Percentiles rank a stretch among this genome's conserved stretches.
Evolutionary conservation across 805 yeast genomes (phyloP).

Genomic region (Danielozyma ontarioensis): DNA sequence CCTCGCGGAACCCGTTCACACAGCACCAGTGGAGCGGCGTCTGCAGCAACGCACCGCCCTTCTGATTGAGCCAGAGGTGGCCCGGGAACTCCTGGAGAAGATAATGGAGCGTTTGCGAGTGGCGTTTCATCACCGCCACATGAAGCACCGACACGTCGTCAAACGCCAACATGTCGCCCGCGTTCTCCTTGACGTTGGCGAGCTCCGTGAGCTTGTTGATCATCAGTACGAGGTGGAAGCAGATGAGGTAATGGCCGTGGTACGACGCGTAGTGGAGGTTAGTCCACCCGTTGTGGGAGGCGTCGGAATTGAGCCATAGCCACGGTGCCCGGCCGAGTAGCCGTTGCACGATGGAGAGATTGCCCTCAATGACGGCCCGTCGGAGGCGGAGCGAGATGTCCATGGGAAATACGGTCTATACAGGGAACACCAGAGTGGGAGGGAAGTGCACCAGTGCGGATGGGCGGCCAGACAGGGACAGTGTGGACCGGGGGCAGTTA

Average conservation of each 20-base stretch:
- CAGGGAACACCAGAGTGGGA: too few species aligned
- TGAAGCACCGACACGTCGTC: constrained; percentile 65
- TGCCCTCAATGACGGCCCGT: constrained; percentile 59
- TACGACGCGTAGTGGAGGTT: constrained; percentile 77
- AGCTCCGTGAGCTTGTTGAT: constrained; percentile 24
- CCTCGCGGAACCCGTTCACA: constrained; percentile 52
- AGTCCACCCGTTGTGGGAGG: constrained; percentile 69
- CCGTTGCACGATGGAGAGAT: constrained; percentile 57
- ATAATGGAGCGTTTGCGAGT: constrained; percentile 68
- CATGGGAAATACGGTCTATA: too few species aligned
- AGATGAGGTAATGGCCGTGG: constrained; percentile 65
- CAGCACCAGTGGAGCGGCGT: constrained; percentile 73
- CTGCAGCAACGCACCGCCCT: constrained; percentile 39
- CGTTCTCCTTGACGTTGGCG: constrained; percentile 9
- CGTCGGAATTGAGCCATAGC: constrained; percentile 62
- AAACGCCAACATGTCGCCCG: constrained; percentile 42
- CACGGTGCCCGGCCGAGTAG: constrained; percentile 66
- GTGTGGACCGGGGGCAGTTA: too few species aligned
- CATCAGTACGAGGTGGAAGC: constrained; percentile 50
- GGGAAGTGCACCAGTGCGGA: too few species aligned
- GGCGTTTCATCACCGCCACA: constrained; percentile 52
- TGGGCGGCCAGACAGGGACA: too few species aligned
- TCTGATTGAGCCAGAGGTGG: constrained; percentile 48
- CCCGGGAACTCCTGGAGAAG: constrained; percentile 49
- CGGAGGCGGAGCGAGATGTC: constrained; percentile 45